These are phyloP conservation scores for Planoprotostelium fungivorum DNA, from an alignment of 78 protist genomes.

Conservation along the genomic window DNA sequence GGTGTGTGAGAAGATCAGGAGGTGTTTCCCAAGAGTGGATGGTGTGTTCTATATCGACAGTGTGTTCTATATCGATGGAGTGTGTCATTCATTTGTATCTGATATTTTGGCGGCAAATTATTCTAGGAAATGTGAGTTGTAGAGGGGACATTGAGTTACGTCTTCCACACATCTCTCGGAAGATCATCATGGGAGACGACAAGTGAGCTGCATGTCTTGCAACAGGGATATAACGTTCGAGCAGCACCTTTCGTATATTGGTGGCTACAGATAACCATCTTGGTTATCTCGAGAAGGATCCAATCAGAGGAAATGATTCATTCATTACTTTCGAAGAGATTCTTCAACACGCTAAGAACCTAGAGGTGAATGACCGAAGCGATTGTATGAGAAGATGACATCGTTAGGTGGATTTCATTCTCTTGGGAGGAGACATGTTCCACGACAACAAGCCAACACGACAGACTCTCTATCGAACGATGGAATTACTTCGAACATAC, in stretches of 20 bases:
- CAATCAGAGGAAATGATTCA: conserved; percentile 90
- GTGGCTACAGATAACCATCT: conserved; percentile 96
- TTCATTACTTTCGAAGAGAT: conserved; percentile 94
- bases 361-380: conserved; percentile 2
- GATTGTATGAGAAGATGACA: not conserved
- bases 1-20: too few species aligned
- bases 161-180: too few species aligned
- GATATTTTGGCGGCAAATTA: too few species aligned
- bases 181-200: too few species aligned
- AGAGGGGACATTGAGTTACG: too few species aligned
- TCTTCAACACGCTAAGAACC: conserved; percentile 61
- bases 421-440: conserved; percentile 97
- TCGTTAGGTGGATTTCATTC: conserved; percentile 86
- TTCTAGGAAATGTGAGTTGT: too few species aligned
- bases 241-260: conserved; percentile 32
- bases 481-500: conserved; percentile 79
- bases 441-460: conserved; percentile 97
- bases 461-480: conserved; percentile 47
- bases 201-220: too few species aligned
- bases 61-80: too few species aligned
- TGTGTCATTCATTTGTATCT: too few species aligned
- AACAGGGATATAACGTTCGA: too few species aligned
- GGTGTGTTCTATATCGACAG: too few species aligned
- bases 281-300: conserved; percentile 89
- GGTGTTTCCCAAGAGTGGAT: too few species aligned